phyloP scores from a whole-genome alignment of 305 asterid genomes.

The Fraxinus angustifolia region DNA sequence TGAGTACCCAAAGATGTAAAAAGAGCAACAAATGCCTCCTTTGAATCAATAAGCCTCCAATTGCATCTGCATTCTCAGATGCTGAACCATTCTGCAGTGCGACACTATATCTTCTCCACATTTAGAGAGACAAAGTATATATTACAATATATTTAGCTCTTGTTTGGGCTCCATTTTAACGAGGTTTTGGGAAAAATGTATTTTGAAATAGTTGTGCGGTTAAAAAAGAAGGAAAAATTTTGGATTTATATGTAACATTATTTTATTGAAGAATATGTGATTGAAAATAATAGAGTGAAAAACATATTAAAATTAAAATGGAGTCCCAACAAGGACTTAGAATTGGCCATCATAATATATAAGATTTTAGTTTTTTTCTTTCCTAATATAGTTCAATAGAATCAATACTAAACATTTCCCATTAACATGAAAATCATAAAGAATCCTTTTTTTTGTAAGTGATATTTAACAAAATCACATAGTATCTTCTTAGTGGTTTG shows the following conservation, averaged over 20 bases:
- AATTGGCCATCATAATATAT: neutral
- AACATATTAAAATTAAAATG: neutral
- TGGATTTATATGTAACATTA: too few species aligned
- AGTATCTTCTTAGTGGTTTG: neutral
- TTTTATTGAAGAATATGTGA: neutral
- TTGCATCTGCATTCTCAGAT: constrained; percentile 82
- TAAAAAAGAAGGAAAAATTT: neutral
- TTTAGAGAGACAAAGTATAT: constrained; percentile 36
- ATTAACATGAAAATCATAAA: neutral
- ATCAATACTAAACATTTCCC: neutral
- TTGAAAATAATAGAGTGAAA: too few species aligned
- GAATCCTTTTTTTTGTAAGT: neutral
- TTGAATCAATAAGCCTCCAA: constrained; percentile 82
- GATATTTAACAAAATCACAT: too few species aligned
- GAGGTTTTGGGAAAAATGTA: neutral
- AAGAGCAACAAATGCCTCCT: constrained; percentile 82
- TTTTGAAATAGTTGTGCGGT: neutral
- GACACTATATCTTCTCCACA: constrained; percentile 84
- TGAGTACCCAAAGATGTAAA: constrained; percentile 72
- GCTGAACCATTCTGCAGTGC: constrained; percentile 85
- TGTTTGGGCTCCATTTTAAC: neutral
- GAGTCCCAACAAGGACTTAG: neutral
- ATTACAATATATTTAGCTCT: neutral
- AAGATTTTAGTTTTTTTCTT: neutral
- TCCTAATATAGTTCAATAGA: neutral